A percentile compares a stretch with the other conserved stretches of the same genome.
phyloP scores from a whole-genome alignment of 2,329 filamentous ascomycete species.

The Sarocladiaceae sp. region DNA sequence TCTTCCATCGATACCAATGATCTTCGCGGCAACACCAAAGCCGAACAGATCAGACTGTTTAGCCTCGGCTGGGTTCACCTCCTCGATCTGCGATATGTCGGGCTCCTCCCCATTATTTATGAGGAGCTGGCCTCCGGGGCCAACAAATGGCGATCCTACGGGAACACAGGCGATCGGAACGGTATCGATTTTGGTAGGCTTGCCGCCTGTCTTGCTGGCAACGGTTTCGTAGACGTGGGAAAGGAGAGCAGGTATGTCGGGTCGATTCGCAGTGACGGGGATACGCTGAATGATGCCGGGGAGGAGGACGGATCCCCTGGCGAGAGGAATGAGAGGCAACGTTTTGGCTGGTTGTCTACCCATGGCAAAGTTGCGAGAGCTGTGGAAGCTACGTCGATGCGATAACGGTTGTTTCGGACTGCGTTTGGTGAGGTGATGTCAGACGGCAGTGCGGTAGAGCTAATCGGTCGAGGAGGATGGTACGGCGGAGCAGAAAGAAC shows the following conservation, averaged over 20 bases:
- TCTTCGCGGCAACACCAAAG: constrained; percentile 77
- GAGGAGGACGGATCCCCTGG: constrained; percentile 75
- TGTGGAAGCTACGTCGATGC: not conserved
- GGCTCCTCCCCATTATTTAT: constrained; percentile 60
- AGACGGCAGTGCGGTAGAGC: not conserved
- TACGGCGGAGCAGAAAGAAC: not conserved
- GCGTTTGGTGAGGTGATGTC: not conserved
- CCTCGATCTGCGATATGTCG: constrained; percentile 35
- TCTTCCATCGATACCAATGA: constrained; percentile 72
- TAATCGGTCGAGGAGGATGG: not conserved
- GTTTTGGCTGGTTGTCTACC: constrained; percentile 37
- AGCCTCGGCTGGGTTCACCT: constrained; percentile 54
- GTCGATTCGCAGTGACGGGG: constrained; percentile 70
- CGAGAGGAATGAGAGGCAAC: constrained; percentile 77
- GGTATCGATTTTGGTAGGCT: constrained; percentile 48
- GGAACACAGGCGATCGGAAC: constrained; percentile 87
- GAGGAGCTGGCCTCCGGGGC: constrained; percentile 69
- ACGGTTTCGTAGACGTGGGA: constrained; percentile 78
- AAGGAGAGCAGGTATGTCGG: constrained; percentile 84
- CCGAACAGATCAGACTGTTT: constrained; percentile 72
- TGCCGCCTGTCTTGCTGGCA: constrained; percentile 60
- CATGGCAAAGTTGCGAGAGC: constrained; percentile 24
- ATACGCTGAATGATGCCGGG: constrained; percentile 84
- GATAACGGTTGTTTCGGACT: too few species aligned
- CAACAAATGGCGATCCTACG: constrained; percentile 70